These are phyloP conservation scores for Aspergillus luchuensis DNA, from an alignment of 2,329 filamentous ascomycete genomes.

Conservation along the genomic window DNA sequence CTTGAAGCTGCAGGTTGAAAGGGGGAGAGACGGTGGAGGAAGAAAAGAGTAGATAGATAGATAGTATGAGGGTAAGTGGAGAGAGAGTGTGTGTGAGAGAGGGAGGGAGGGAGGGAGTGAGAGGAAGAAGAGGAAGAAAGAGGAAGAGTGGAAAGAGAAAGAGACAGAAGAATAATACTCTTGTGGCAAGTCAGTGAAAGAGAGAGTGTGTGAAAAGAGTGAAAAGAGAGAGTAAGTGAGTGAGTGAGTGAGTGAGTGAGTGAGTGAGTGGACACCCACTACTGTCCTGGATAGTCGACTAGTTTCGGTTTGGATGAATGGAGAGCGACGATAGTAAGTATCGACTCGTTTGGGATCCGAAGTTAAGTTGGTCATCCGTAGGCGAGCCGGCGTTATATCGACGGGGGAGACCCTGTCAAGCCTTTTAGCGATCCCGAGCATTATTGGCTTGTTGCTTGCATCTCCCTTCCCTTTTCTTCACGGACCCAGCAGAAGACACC, in stretches of 20 bases:
- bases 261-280: background rate
- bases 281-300: background rate
- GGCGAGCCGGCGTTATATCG: slow-evolving; percentile 19
- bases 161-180: no score
- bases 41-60: no score
- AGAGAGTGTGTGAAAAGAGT: background rate
- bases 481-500: slow-evolving; percentile 10
- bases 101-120: no score
- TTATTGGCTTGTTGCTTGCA: slow-evolving; percentile 13
- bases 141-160: no score
- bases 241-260: no score
- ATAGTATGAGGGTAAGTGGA: no score
- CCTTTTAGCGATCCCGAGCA: background rate
- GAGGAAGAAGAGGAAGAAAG: no score
- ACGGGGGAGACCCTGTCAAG: slow-evolving; percentile 14
- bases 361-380: slow-evolving; percentile 8
- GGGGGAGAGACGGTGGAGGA: background rate
- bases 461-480: slow-evolving; percentile 18
- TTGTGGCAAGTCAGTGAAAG: background rate
- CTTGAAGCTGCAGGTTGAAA: background rate
- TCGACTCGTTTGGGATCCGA: background rate
- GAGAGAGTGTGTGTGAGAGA: no score
- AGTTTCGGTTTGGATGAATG: background rate
- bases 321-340: background rate
- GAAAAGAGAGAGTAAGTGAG: background rate